Conservation (phyloP, 495 filamentous ascomycete species). For the Niebla homalea region DNA sequence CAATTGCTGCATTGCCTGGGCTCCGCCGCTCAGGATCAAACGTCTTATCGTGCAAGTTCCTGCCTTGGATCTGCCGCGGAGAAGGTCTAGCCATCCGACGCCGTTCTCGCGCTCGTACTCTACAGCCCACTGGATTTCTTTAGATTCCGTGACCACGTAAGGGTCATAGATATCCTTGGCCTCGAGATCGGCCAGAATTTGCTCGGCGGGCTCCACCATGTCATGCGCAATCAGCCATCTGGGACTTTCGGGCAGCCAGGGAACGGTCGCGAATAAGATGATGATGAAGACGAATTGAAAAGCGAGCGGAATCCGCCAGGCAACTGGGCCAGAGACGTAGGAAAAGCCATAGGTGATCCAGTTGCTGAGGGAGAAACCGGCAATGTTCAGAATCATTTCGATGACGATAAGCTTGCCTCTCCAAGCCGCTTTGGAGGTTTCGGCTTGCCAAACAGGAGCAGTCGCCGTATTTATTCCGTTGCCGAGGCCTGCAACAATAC, state of each 20-base stretch:
- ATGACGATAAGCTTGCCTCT: slow-evolving; percentile 48
- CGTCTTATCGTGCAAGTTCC: slow-evolving; percentile 36
- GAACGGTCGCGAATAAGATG: slow-evolving; percentile 33
- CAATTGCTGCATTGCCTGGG: slow-evolving; percentile 42
- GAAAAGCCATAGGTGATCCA: slow-evolving; percentile 48
- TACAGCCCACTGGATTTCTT: slow-evolving; percentile 36
- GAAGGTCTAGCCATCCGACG: slow-evolving; percentile 33
- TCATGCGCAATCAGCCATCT: slow-evolving; percentile 38
- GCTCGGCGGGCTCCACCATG: slow-evolving; percentile 29
- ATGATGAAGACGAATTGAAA: slow-evolving; percentile 48
- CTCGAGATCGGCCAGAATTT: slow-evolving; percentile 38
- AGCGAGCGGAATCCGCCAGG: slow-evolving; percentile 44
- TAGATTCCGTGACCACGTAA: slow-evolving; percentile 30
- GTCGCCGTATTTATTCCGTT: slow-evolving; percentile 55
- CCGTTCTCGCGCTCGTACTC: slow-evolving; percentile 36
- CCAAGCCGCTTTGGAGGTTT: slow-evolving; percentile 45
- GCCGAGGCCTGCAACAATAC: slow-evolving; percentile 46
- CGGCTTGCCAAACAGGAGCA: slow-evolving; percentile 52
- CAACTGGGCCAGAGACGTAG: slow-evolving; percentile 30
- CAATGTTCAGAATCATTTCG: slow-evolving; percentile 48
- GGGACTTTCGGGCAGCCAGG: slow-evolving; percentile 45
- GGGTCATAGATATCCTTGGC: slow-evolving; percentile 32
- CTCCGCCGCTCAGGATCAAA: slow-evolving; percentile 36
- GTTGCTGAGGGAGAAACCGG: slow-evolving; percentile 39
- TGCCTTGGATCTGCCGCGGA: slow-evolving; percentile 25